Percentiles rank a stretch among this genome's conserved stretches.
phyloP scores from a whole-genome alignment of 352 stramenopile species.

The Thraustochytrium striatum region DNA sequence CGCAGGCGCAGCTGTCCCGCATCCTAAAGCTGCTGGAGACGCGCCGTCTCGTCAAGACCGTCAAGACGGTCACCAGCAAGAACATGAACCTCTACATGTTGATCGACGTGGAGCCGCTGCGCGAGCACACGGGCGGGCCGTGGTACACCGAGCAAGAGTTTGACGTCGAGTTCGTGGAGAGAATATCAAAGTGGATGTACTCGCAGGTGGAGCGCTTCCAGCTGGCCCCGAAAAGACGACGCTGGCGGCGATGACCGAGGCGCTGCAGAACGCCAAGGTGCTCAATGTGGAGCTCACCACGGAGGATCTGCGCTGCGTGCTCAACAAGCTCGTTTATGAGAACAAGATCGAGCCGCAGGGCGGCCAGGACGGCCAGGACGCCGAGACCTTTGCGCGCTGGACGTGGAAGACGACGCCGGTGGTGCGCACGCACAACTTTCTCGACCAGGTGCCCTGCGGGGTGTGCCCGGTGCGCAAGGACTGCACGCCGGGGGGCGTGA shows the following conservation, averaged over 20 bases:
- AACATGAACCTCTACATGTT: constrained; percentile 99
- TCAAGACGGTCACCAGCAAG: constrained; percentile 98
- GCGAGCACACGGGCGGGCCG: constrained; percentile 95
- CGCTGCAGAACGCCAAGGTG: background rate
- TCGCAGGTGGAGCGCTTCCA: constrained; percentile 63
- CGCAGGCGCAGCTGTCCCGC: constrained; percentile 63
- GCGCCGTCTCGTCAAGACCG: constrained; percentile 93
- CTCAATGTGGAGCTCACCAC: constrained; percentile 22
- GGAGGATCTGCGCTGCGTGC: constrained; percentile 33
- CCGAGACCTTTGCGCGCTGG: constrained; percentile 1
- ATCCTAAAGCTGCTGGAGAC: constrained; percentile 94
- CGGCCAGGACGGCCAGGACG: background rate
- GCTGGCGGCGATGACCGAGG: background rate
- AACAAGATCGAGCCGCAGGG: constrained; percentile 30
- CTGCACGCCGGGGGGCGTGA: constrained; percentile 12
- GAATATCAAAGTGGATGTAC: constrained; percentile 88
- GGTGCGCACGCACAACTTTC: background rate
- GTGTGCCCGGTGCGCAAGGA: constrained; percentile 42
- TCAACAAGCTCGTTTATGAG: constrained; percentile 49
- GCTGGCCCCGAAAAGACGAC: background rate
- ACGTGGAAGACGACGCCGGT: background rate
- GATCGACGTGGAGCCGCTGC: constrained; percentile 86
- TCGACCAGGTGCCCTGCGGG: constrained; percentile 31
- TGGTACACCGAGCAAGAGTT: constrained; percentile 99
- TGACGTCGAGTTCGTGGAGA: constrained; percentile 97